Conservation (phyloP, 1,284 basidiomycete genomes). For the Marasmius fiardii region DNA sequence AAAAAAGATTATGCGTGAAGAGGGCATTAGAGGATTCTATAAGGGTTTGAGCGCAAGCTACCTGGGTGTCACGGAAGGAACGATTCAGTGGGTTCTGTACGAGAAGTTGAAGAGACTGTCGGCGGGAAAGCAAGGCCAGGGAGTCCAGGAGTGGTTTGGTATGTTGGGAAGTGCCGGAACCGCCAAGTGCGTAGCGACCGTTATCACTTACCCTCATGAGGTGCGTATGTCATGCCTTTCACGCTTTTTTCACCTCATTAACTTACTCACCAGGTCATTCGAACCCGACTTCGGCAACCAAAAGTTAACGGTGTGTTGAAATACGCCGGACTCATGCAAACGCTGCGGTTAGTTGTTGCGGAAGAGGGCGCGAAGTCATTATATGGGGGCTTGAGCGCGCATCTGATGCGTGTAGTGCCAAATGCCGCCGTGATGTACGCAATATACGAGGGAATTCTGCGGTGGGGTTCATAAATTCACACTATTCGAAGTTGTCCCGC, state of each 20-base stretch:
- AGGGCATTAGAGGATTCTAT: constrained; percentile 90
- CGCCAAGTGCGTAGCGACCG: constrained; percentile 90
- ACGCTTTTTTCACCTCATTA: neutral
- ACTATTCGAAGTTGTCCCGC: too few relatives aligned
- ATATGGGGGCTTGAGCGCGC: constrained; percentile 93
- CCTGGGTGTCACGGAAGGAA: constrained; percentile 94
- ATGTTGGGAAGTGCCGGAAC: constrained; percentile 91
- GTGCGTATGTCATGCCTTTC: constrained; percentile 34
- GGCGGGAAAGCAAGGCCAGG: constrained; percentile 48
- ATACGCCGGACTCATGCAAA: constrained; percentile 87
- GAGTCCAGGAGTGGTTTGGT: constrained; percentile 67
- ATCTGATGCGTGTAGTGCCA: constrained; percentile 94
- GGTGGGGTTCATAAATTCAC: constrained; percentile 39
- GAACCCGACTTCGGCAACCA: constrained; percentile 91
- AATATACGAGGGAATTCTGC: constrained; percentile 74
- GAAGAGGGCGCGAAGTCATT: constrained; percentile 88
- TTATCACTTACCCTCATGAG: constrained; percentile 98
- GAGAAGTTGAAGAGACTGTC: constrained; percentile 77
- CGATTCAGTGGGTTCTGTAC: constrained; percentile 98
- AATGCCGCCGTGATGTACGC: constrained; percentile 97
- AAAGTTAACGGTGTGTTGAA: constrained; percentile 70
- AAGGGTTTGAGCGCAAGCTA: constrained; percentile 94
- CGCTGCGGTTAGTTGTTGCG: constrained; percentile 78
- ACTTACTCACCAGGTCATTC: constrained; percentile 61
- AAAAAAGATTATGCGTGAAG: constrained; percentile 71